Percentiles rank a stretch among this genome's conserved stretches.
Evolutionary conservation across 2,329 filamentous ascomycete species (phyloP).

Genomic region (Talaromyces sp.): DNA sequence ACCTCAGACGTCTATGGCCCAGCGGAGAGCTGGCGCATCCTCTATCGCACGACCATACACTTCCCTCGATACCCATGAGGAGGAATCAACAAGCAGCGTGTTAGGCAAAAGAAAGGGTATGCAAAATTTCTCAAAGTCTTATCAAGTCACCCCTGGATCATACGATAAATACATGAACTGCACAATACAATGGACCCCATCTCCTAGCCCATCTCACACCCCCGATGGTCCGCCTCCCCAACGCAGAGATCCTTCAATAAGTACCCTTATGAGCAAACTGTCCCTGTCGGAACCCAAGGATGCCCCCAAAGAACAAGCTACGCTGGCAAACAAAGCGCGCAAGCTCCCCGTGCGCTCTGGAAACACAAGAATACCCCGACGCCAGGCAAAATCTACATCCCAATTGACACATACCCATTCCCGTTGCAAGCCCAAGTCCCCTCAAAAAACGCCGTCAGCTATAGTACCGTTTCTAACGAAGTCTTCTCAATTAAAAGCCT

Average conservation of each 20-base stretch:
- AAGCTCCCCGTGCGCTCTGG: slow-evolving; percentile 23
- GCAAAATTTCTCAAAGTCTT: slow-evolving; percentile 29
- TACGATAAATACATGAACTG: slow-evolving; percentile 29
- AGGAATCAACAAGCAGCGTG: slow-evolving; percentile 37
- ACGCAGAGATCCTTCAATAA: slow-evolving; percentile 39
- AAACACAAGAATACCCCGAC: slow-evolving; percentile 26
- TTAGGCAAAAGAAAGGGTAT: slow-evolving; percentile 55
- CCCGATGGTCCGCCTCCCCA: slow-evolving; percentile 25
- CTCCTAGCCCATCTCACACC: slow-evolving; percentile 18
- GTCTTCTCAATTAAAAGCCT: slow-evolving; percentile 73
- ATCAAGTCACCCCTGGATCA: slow-evolving; percentile 23
- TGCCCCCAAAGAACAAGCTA: not conserved
- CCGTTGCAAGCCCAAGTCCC: slow-evolving; percentile 36
- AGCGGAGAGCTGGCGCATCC: slow-evolving; percentile 48
- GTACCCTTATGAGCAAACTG: slow-evolving; percentile 38
- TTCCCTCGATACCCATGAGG: slow-evolving; percentile 43
- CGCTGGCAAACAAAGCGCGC: slow-evolving; percentile 18
- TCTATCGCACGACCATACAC: slow-evolving; percentile 44
- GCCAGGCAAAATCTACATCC: slow-evolving; percentile 43
- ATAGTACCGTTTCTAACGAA: slow-evolving; percentile 62
- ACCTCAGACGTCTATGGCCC: slow-evolving; percentile 55
- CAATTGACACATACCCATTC: slow-evolving; percentile 30
- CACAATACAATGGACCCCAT: slow-evolving; percentile 31
- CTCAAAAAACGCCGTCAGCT: slow-evolving; percentile 38
- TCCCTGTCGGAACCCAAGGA: slow-evolving; percentile 20